Percentiles rank a stretch among this genome's conserved stretches.
Evolutionary conservation across 2,329 filamentous ascomycete genomes (phyloP).

Genomic region (Curvularia spicifera): DNA sequence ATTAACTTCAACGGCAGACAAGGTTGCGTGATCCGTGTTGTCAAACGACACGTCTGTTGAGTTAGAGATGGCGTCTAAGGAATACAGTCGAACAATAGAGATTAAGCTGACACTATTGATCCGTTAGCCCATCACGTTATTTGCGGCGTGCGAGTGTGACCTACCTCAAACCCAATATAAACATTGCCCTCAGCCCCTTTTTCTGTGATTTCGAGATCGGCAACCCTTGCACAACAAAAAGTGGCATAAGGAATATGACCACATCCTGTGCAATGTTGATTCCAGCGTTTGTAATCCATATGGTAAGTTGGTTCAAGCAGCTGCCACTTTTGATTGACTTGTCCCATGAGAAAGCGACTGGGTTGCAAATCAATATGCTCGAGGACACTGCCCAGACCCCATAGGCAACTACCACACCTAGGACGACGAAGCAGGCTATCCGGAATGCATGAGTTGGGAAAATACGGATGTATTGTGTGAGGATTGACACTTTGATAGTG

Average conservation of each 20-base stretch:
- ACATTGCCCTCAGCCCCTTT: slow-evolving; percentile 45
- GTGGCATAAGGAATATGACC: slow-evolving; percentile 42
- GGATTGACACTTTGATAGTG: slow-evolving; percentile 42
- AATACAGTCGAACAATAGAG: slow-evolving; percentile 44
- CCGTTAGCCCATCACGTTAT: slow-evolving; percentile 11
- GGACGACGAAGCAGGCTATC: slow-evolving; percentile 34
- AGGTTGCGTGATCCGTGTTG: slow-evolving; percentile 40
- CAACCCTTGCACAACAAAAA: slow-evolving; percentile 40
- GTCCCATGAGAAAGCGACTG: slow-evolving; percentile 44
- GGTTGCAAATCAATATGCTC: slow-evolving; percentile 45
- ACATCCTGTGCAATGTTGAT: slow-evolving; percentile 45
- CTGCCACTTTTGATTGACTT: slow-evolving; percentile 31
- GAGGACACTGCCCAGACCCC: slow-evolving; percentile 42
- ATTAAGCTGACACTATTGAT: slow-evolving; percentile 39
- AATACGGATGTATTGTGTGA: slow-evolving; percentile 43
- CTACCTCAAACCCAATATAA: slow-evolving; percentile 50
- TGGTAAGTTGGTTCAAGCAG: slow-evolving; percentile 39
- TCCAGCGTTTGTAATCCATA: slow-evolving; percentile 42
- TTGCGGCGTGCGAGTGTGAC: slow-evolving; percentile 12
- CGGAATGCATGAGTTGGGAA: slow-evolving; percentile 40
- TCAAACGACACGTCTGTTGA: slow-evolving; percentile 42
- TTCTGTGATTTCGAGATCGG: slow-evolving; percentile 46
- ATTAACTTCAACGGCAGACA: slow-evolving; percentile 44
- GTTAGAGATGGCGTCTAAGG: slow-evolving; percentile 38
- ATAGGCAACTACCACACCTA: slow-evolving; percentile 34